These are phyloP conservation scores for Ceratobasidium sp. DNA, from an alignment of 1,284 basidiomycete species.

Conservation along the genomic window DNA sequence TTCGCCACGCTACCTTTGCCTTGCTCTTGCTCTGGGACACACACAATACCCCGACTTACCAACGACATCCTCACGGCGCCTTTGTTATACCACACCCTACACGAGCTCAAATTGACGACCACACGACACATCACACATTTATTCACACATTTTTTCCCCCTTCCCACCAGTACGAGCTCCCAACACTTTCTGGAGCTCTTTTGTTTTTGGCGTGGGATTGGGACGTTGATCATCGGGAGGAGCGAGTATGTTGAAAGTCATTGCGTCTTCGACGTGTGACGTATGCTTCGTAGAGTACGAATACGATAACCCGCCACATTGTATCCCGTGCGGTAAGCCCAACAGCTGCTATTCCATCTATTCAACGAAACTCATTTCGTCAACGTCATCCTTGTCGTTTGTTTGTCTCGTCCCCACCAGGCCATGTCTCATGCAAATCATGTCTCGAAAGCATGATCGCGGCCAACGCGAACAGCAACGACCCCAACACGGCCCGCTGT, in stretches of 20 bases:
- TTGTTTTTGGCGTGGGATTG: no score
- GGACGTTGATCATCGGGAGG: neutral
- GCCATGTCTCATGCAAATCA: constrained; percentile 44
- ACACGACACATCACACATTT: constrained; percentile 5
- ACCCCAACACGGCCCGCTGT: constrained; percentile 29
- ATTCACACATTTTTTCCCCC: constrained; percentile 6
- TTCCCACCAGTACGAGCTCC: no score
- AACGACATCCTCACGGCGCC: no score
- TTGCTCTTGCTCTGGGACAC: neutral
- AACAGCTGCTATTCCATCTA: neutral
- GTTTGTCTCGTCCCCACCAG: constrained; percentile 4
- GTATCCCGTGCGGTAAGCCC: constrained; percentile 43
- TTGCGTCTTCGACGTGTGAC: constrained; percentile 44
- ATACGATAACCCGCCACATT: constrained; percentile 43
- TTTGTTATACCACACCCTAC: neutral
- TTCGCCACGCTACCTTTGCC: constrained; percentile 25
- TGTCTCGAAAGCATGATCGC: constrained; percentile 45
- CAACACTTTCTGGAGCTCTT: no score
- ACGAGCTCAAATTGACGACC: neutral
- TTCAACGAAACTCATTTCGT: neutral
- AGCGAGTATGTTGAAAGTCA: constrained; percentile 42
- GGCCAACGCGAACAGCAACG: constrained; percentile 16
- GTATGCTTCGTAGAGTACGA: constrained; percentile 44
- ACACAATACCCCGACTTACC: no score
- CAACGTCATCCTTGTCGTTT: neutral